Conservation (phyloP, 2,329 filamentous ascomycete species). For the Alternaria viburni region DNA sequence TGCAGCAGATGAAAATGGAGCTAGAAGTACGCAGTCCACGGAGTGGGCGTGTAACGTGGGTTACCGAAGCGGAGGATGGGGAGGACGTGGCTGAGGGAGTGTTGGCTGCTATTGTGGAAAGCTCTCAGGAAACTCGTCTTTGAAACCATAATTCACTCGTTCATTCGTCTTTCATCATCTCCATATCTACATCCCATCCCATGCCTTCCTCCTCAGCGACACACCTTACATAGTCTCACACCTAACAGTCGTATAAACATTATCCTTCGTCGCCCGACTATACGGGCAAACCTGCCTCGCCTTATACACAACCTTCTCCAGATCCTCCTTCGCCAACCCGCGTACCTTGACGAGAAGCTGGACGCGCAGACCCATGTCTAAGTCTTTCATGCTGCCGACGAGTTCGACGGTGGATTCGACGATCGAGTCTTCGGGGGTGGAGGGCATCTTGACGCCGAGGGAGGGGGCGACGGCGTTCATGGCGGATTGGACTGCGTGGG, state of each 20-base stretch:
- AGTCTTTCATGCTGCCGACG: slow-evolving; percentile 53
- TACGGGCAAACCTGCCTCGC: slow-evolving; percentile 47
- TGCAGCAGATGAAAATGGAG: slow-evolving; percentile 75
- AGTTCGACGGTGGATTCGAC: slow-evolving; percentile 53
- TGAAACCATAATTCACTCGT: not conserved
- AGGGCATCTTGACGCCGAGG: slow-evolving; percentile 52
- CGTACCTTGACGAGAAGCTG: slow-evolving; percentile 50
- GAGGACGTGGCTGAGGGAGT: slow-evolving; percentile 64
- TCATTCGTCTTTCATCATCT: not conserved
- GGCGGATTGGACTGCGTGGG: slow-evolving; percentile 44
- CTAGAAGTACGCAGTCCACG: slow-evolving; percentile 63
- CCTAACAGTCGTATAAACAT: slow-evolving; percentile 34
- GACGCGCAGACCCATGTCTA: slow-evolving; percentile 55
- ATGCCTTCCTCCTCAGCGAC: too few species aligned
- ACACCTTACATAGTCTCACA: slow-evolving; percentile 36
- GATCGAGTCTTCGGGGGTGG: slow-evolving; percentile 46
- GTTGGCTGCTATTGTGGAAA: slow-evolving; percentile 58
- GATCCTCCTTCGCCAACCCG: slow-evolving; percentile 40
- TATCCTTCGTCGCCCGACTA: slow-evolving; percentile 41
- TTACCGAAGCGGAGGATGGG: slow-evolving; percentile 60
- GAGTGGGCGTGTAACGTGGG: slow-evolving; percentile 58
- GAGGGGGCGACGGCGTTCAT: slow-evolving; percentile 54
- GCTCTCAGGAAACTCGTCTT: slow-evolving; percentile 15
- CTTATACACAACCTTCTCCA: slow-evolving; percentile 46
- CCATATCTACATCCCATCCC: not conserved